These are phyloP conservation scores for Solanum hybrid DNA, from an alignment of 305 asterid species.

Conservation along the genomic window DNA sequence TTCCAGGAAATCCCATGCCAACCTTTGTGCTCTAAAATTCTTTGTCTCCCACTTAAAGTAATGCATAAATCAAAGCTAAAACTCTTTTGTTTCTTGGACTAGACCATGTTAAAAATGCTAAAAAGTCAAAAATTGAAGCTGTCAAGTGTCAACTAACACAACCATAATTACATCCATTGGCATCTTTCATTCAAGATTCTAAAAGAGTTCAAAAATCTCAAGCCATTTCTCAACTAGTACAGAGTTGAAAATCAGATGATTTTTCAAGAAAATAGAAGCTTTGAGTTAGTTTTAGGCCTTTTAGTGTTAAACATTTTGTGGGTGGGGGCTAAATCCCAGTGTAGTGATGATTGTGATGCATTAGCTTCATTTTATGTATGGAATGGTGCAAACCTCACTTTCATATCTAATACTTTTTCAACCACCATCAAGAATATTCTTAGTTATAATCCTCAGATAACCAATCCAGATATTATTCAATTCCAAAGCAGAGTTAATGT, in stretches of 20 bases:
- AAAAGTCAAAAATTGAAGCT: not conserved
- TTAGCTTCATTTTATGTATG: constrained; percentile 57
- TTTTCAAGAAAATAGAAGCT: constrained; percentile 7
- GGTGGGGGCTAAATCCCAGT: constrained; percentile 31
- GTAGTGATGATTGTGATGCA: constrained; percentile 36
- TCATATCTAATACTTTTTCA: constrained; percentile 31
- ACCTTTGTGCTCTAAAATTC: not conserved
- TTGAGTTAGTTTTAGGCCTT: constrained; percentile 2
- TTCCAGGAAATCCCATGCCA: not conserved
- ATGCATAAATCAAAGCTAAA: not conserved
- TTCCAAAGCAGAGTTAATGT: constrained; percentile 31
- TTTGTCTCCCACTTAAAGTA: not conserved
- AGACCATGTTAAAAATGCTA: not conserved
- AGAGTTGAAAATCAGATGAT: constrained; percentile 7
- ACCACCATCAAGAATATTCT: constrained; percentile 27
- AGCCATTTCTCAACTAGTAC: not conserved
- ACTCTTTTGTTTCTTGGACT: not conserved
- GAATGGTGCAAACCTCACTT: constrained; percentile 39
- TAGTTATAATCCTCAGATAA: constrained; percentile 42
- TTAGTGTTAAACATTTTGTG: constrained; percentile 10
- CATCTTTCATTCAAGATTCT: not conserved
- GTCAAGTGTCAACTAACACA: not conserved
- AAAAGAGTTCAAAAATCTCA: not conserved
- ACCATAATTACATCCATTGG: not conserved
- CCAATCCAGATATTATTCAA: constrained; percentile 24